Evolutionary conservation across 495 filamentous ascomycete genomes (phyloP), one percentile per base, ranked within the genome.

Genomic region (Hypoxylon intermedium): DNA sequence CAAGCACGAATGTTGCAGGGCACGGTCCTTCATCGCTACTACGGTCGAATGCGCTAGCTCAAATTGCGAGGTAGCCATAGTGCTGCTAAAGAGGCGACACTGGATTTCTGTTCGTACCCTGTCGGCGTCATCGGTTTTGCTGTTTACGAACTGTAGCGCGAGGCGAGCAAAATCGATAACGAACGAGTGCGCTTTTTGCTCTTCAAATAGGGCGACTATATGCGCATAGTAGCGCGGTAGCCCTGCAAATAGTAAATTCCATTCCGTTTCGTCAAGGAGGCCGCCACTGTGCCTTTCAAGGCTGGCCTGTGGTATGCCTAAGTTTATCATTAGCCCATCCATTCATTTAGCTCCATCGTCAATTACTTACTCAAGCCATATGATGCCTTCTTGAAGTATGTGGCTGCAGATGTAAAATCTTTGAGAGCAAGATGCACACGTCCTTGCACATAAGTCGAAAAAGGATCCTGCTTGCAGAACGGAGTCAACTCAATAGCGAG

Each of bases 201-300:
- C 81, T 60, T 96, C 92, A 69, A 89, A 98, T 6, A 98, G 80
- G 18, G 82, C 80, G 12, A 91, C 82, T 54, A 98, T 83, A 72
- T 98, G 95, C 37, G 87, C 83, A 69, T 93, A 96, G 72, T 97
- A 98, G 48, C 85, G 83, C 3, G 90, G 79, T 23, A 94, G 80
- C 6, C 93, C 94, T 46, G 83, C 83, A 67, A 88, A 85, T 56
- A 97, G 87, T 50, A 83, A 80, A 45, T 86, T 85, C 65, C 82
- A 83, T 53, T 93, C 87, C 9, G 86, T 81, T n/a, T 87, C 80
- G 54, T 87, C 82, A 2, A 96, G 80, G 12, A 94, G 83, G 6
- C 82, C 83, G 15, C 82, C 78, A 52, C 76, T 79, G 69, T 83
- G 75, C 19, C 69, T 65, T 52, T 76, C 70, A 48, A 64, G 60